Evolutionary conservation across 2,329 filamentous ascomycete genomes (phyloP), one percentile per base, ranked within the genome.

Genomic region (Fusarium verrucosum): DNA sequence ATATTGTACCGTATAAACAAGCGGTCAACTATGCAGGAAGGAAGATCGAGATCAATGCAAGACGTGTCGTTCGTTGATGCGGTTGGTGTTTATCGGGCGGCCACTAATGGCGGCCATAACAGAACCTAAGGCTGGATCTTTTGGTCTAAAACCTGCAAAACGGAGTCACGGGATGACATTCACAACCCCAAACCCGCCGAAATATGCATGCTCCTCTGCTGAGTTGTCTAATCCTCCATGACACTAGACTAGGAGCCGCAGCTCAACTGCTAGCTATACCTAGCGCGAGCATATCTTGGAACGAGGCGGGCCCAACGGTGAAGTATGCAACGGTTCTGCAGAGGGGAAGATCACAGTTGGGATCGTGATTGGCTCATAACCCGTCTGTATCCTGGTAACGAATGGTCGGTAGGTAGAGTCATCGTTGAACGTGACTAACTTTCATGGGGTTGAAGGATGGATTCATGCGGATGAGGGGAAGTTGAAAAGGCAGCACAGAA

Each of bases 131-230:
- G 30, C 28, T 57, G 36, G 25, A 35, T 30, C 14, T 20, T n/a
- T 25, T 32, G 61, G n/a, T 26, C 49, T 59, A 66, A 59, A 59
- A 20, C 41, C 53, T 65, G 63, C 54, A 64, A 32, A 41, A 42
- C 35, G 32, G 45, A 53, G 63, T 66, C 63, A 67, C 63, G 63
- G 55, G 63, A 67, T 55, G 55, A 22, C 10, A 43, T 45, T 40
- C 35, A 28, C 44, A 55, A 66, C 51, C 57, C 63, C 44, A 40
- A 46, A 26, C 36, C 40, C 49, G 40, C 41, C 25, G 26, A 37
- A 45, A 28, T 19, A 54, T 63, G 62, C 63, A 66, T 50, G 37
- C 35, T 30, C 16, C 16, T 64, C 28, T 38, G 55, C 35, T 67
- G 63, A 56, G 63, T 45, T 67, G 62, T 58, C 41, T 40, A 37